Conservation (phyloP, 495 filamentous ascomycete species). For the Lasiosphaeria ovina region DNA sequence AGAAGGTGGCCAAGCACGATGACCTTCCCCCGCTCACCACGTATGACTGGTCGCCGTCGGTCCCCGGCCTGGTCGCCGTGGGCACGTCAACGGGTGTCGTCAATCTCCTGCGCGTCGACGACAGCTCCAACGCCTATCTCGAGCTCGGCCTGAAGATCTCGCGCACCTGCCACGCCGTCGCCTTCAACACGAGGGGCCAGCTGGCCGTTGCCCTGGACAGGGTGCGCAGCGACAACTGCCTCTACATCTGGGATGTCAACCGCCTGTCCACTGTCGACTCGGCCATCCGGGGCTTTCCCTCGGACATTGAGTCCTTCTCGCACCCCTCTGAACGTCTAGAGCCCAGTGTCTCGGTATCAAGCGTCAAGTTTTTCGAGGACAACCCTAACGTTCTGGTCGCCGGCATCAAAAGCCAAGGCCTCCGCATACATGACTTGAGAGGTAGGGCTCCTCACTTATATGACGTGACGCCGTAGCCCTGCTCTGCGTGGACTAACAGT, state of each 20-base stretch:
- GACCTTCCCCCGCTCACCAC: conserved; percentile 85
- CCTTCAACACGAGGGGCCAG: conserved; percentile 75
- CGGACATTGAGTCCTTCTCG: conserved; percentile 36
- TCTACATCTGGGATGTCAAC: conserved; percentile 92
- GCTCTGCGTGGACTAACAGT: no score
- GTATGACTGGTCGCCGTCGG: conserved; percentile 88
- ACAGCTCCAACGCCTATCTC: conserved; percentile 58
- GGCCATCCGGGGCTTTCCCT: conserved; percentile 34
- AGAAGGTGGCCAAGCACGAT: conserved; percentile 66
- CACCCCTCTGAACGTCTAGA: conserved; percentile 73
- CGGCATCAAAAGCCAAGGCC: conserved; percentile 79
- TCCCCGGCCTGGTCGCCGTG: conserved; percentile 70
- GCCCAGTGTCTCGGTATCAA: conserved; percentile 81
- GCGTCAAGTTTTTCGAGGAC: conserved; percentile 85
- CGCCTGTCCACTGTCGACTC: conserved; percentile 53
- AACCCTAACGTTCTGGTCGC: conserved; percentile 79
- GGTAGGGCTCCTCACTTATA: conserved; percentile 46
- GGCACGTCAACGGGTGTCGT: conserved; percentile 83
- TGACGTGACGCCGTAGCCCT: neutral
- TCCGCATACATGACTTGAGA: conserved; percentile 88
- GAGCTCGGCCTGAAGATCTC: conserved; percentile 82
- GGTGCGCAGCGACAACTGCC: conserved; percentile 86
- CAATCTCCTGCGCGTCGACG: conserved; percentile 73
- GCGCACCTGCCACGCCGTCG: conserved; percentile 85
- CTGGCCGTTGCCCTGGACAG: conserved; percentile 87